Evolutionary conservation across 305 asterid genomes (phyloP).

Genomic region (Ajuga reptans): DNA sequence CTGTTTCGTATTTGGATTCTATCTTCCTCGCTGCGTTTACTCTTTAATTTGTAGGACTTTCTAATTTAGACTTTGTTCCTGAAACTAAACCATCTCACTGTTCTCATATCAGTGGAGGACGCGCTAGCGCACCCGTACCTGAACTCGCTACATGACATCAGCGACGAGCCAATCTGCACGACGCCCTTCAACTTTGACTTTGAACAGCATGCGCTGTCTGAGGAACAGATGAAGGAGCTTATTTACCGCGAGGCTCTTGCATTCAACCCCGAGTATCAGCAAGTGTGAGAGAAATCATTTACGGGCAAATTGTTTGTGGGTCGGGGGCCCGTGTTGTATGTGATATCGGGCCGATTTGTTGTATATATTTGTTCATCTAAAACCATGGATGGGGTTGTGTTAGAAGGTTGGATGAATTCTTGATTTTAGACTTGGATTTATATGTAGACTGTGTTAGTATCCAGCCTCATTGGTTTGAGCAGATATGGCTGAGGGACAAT

Average conservation of each 20-base stretch:
- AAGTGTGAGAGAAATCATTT: conserved; percentile 31
- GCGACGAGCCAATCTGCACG: conserved; percentile 76
- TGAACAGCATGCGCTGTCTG: conserved; percentile 81
- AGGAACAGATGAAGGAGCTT: conserved; percentile 95
- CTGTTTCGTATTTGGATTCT: background rate
- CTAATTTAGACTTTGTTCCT: too few relatives aligned
- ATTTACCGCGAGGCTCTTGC: conserved; percentile 79
- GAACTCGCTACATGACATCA: conserved; percentile 88
- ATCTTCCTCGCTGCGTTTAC: background rate
- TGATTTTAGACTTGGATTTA: conserved; percentile 27
- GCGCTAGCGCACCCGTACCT: conserved; percentile 91
- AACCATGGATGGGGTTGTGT: conserved; percentile 26
- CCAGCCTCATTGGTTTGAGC: conserved; percentile 1
- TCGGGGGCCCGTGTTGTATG: conserved; percentile 28
- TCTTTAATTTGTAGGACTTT: background rate
- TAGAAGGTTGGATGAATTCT: conserved; percentile 18
- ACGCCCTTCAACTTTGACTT: conserved; percentile 83
- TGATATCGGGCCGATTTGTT: conserved; percentile 25
- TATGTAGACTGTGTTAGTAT: conserved; percentile 16
- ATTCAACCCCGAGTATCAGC: conserved; percentile 74
- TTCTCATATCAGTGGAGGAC: conserved; percentile 58
- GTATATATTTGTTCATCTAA: conserved; percentile 36
- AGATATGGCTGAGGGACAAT: conserved; percentile 13
- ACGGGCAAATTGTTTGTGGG: conserved; percentile 23
- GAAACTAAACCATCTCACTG: conserved; percentile 6